Percentiles rank a stretch among this genome's conserved stretches.
Evolutionary conservation across 768 basidiomycete species (phyloP).

Genomic region (Leccinellum albellum): DNA sequence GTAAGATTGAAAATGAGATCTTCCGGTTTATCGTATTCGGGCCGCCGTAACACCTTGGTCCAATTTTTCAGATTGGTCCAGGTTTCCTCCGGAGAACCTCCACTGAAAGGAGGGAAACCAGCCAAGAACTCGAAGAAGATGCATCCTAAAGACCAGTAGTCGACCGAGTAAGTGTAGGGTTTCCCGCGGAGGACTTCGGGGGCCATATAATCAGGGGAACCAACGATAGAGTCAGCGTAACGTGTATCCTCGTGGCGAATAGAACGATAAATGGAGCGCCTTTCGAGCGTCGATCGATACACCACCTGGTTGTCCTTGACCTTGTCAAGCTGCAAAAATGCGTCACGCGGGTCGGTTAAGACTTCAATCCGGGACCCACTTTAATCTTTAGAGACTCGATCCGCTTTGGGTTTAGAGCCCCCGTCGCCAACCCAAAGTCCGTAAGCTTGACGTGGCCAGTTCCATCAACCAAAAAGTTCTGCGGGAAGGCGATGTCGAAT

Average conservation of each 20-base stretch:
- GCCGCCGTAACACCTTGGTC: conserved; percentile 86
- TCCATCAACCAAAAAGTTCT: conserved; percentile 97
- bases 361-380: conserved; percentile 38
- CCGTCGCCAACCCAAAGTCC: conserved; percentile 96
- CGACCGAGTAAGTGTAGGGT: conserved; percentile 93
- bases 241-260: conserved; percentile 87
- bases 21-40: conserved; percentile 93
- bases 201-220: conserved; percentile 98
- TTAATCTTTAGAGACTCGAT: conserved; percentile 95
- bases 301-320: conserved; percentile 91
- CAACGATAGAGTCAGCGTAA: conserved; percentile 96
- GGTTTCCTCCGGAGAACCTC: conserved; percentile 92
- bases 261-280: conserved; percentile 91
- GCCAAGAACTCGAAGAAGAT: conserved; percentile 97
- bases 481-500: background rate
- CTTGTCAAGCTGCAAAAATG: conserved; percentile 72
- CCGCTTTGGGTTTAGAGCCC: conserved; percentile 88
- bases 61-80: conserved; percentile 99
- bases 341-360: background rate
- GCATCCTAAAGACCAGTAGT: conserved; percentile 98
- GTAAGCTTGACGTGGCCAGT: conserved; percentile 97
- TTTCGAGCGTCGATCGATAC: conserved; percentile 88
- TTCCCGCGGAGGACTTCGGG: conserved; percentile 91
- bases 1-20: conserved; percentile 95
- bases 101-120: conserved; percentile 98